Conservation (phyloP, 2,329 filamentous ascomycete species). For the Curvularia sp. region DNA sequence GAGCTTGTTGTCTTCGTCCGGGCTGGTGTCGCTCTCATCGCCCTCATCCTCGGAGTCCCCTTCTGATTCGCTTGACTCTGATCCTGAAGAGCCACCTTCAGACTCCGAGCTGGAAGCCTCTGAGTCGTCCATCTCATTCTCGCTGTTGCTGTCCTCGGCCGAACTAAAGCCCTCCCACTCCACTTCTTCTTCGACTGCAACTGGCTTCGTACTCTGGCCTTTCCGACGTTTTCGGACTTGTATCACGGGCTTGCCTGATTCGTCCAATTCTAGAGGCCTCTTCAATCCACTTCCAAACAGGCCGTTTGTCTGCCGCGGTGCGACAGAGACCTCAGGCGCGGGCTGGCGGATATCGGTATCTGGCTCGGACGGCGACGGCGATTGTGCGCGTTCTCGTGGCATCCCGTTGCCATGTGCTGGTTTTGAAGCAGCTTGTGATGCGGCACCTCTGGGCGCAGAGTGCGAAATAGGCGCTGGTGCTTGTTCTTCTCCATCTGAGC, state of each 20-base stretch:
- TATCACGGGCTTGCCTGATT: slow-evolving; percentile 80
- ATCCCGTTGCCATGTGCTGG: slow-evolving; percentile 2
- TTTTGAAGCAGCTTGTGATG: slow-evolving; percentile 4
- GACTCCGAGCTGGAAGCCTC: slow-evolving; percentile 19
- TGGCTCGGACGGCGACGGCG: slow-evolving; percentile 25
- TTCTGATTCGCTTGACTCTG: slow-evolving; percentile 28
- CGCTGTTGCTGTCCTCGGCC: slow-evolving; percentile 47
- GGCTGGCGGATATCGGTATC: slow-evolving; percentile 22
- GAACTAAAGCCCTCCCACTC: slow-evolving; percentile 70
- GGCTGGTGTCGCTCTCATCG: slow-evolving; percentile 41
- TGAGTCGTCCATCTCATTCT: slow-evolving; percentile 35
- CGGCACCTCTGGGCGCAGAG: neutral
- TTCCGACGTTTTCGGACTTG: slow-evolving; percentile 78
- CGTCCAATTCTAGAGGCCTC: slow-evolving; percentile 80
- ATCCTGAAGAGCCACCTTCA: slow-evolving; percentile 18
- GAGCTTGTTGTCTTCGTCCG: slow-evolving; percentile 49
- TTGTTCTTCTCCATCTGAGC: slow-evolving; percentile 36
- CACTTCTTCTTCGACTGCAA: slow-evolving; percentile 52
- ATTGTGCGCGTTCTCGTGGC: slow-evolving; percentile 26
- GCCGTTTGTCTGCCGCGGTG: slow-evolving; percentile 18
- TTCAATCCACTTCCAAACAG: slow-evolving; percentile 80
- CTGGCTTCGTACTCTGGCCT: slow-evolving; percentile 53
- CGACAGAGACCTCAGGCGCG: neutral
- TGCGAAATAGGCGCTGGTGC: slow-evolving; percentile 1
- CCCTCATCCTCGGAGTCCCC: slow-evolving; percentile 46